Conservation (phyloP, 1,284 basidiomycete species). For the Melampsora americana region DNA sequence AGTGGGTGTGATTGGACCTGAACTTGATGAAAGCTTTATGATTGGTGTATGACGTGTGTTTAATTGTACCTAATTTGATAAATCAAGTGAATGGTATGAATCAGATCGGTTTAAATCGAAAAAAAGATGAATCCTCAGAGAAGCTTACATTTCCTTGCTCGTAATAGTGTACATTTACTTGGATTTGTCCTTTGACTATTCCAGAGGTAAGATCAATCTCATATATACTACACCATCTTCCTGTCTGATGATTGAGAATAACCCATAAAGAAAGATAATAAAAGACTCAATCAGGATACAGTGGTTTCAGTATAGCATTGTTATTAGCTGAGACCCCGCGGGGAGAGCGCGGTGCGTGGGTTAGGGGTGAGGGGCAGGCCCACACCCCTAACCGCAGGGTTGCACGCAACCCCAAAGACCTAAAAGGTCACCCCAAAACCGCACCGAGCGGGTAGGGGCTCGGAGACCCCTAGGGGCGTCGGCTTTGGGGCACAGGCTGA, state of each 20-base stretch:
- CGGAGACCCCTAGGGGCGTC: too few relatives aligned
- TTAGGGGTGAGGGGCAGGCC: too few relatives aligned
- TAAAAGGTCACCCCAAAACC: too few relatives aligned
- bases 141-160: conserved; percentile 82
- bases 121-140: not conserved
- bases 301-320: not conserved
- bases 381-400: too few relatives aligned
- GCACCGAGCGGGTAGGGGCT: too few relatives aligned
- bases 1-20: not conserved
- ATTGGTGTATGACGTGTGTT: conserved; percentile 7
- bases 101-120: conserved; percentile 32
- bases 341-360: too few relatives aligned
- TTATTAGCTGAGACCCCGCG: too few relatives aligned
- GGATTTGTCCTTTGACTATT: conserved; percentile 61
- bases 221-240: conserved; percentile 72
- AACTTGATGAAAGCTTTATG: not conserved
- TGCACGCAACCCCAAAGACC: too few relatives aligned
- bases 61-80: conserved; percentile 19
- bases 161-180: conserved; percentile 87
- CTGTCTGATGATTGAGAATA: conserved; percentile 61
- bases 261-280: not conserved
- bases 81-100: conserved; percentile 1
- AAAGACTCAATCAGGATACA: not conserved
- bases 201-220: conserved; percentile 55
- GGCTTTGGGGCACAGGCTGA: too few relatives aligned